phyloP scores from a whole-genome alignment of 352 stramenopile genomes.

The Phytophthora colocasiae region DNA sequence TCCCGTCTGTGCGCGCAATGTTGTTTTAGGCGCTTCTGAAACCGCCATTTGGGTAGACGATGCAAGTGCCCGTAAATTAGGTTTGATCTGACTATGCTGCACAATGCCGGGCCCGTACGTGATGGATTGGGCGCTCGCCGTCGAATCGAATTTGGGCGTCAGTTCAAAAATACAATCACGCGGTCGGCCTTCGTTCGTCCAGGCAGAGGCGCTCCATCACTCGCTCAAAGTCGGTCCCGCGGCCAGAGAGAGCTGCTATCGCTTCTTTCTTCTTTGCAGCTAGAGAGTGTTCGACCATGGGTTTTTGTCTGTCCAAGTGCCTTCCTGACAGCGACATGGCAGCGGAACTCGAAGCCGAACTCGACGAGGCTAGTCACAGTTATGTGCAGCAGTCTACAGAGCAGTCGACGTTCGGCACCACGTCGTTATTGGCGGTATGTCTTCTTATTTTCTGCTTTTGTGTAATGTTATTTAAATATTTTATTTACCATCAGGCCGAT shows the following conservation, averaged over 20 bases:
- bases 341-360: conserved; percentile 82
- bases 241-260: conserved; percentile 8
- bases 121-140: not conserved
- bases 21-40: conserved; percentile 11
- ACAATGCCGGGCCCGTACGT: not conserved
- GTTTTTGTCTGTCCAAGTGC: conserved; percentile 87
- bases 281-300: conserved; percentile 51
- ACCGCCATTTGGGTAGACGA: conserved; percentile 1
- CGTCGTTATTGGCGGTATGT: conserved; percentile 76
- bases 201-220: conserved; percentile 30
- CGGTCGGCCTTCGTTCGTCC: conserved; percentile 5
- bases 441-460: not conserved
- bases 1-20: not conserved
- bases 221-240: conserved; percentile 25
- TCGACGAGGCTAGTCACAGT: conserved; percentile 74
- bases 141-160: not conserved
- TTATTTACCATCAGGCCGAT: conserved; percentile 53
- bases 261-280: not conserved
- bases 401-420: conserved; percentile 71
- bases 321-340: conserved; percentile 86
- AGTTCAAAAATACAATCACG: conserved; percentile 32
- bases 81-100: conserved; percentile 1
- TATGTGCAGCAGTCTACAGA: conserved; percentile 54
- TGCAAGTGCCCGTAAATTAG: not conserved
- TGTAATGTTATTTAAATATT: no score